phyloP scores from a whole-genome alignment of 306 rosid genomes.

The Pueraria montana region DNA sequence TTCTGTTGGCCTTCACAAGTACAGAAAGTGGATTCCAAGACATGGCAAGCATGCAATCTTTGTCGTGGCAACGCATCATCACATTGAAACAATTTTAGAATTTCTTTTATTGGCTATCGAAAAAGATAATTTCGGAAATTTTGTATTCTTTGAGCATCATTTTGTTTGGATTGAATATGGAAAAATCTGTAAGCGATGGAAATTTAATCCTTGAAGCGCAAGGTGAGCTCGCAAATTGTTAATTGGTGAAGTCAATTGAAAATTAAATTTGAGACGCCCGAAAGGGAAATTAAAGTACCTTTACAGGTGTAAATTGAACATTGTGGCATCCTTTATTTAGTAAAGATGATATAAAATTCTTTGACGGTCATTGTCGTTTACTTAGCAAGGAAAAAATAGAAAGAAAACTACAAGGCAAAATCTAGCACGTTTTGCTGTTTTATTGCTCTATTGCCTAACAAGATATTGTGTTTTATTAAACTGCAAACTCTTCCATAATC shows the following conservation, averaged over 20 bases:
- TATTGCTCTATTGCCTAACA: neutral
- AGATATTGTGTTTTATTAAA: neutral
- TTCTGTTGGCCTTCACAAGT: conserved; percentile 35
- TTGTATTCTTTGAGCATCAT: neutral
- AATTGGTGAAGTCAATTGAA: neutral
- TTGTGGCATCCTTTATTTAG: neutral
- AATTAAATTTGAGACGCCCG: neutral
- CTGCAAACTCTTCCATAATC: neutral
- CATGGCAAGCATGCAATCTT: conserved; percentile 58
- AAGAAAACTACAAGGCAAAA: neutral
- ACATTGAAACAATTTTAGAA: neutral
- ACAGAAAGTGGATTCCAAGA: conserved; percentile 39
- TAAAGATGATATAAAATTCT: neutral
- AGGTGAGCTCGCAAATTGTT: neutral
- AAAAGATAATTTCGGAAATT: neutral
- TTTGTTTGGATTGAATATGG: neutral
- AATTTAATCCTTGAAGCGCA: too few species aligned
- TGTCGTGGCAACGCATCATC: conserved; percentile 36
- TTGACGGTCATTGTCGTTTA: neutral
- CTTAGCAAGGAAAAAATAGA: neutral
- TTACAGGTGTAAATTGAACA: conserved; percentile 1
- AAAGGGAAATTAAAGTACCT: neutral
- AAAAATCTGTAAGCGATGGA: neutral
- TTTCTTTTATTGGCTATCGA: neutral
- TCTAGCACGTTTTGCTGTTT: conserved; percentile 17